Conservation (phyloP, 805 yeast species). For the Diddensiella caesifluorescens region DNA sequence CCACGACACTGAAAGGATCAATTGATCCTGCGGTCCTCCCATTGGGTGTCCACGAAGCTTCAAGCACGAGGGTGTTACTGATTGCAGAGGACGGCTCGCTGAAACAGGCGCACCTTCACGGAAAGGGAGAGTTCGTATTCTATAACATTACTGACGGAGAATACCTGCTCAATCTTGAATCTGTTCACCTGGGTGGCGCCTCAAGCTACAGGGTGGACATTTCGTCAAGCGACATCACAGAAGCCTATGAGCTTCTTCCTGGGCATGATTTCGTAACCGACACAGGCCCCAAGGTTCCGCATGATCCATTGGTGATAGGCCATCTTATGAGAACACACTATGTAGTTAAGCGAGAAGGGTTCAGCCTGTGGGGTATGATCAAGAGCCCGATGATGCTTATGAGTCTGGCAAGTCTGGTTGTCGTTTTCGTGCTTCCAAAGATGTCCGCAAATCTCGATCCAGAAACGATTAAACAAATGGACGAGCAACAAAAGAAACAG, state of each 20-base stretch:
- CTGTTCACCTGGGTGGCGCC: constrained; percentile 17
- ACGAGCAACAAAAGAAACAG: constrained; percentile 21
- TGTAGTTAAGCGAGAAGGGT: constrained; percentile 24
- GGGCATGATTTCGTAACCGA: constrained; percentile 27
- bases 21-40: constrained; percentile 16
- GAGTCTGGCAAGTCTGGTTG: constrained; percentile 29
- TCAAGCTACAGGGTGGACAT: constrained; percentile 21
- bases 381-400: constrained; percentile 35
- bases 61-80: constrained; percentile 12
- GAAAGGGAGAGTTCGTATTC: constrained; percentile 24
- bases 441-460: constrained; percentile 32
- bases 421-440: constrained; percentile 33
- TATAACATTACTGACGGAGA: constrained; percentile 25
- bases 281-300: constrained; percentile 27
- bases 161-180: constrained; percentile 22
- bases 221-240: constrained; percentile 16
- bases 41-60: constrained; percentile 11
- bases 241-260: constrained; percentile 23
- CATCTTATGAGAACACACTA: constrained; percentile 27
- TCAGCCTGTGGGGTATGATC: constrained; percentile 29
- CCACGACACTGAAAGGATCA: constrained; percentile 17
- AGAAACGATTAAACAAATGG: constrained; percentile 32
- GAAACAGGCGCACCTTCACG: constrained; percentile 6
- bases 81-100: constrained; percentile 1
- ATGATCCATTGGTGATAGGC: constrained; percentile 29